Percentiles rank a stretch among this genome's conserved stretches.
These are phyloP conservation scores for Saturnispora mendoncae DNA, from an alignment of 805 yeast species.

Conservation along the genomic window DNA sequence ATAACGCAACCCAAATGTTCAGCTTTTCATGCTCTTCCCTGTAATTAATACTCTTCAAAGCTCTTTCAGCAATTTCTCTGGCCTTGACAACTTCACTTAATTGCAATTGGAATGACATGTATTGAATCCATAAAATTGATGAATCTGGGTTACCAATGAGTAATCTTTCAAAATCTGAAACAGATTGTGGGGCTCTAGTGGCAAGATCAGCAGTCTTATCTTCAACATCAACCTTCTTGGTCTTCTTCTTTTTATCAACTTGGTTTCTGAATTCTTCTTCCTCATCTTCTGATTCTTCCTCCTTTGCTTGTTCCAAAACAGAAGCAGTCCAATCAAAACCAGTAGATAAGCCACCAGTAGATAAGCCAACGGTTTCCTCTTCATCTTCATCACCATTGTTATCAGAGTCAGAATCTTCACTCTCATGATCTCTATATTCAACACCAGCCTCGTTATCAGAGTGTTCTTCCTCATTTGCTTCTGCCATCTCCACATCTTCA, in stretches of 20 bases:
- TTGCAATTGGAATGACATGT: conserved; percentile 95
- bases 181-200: conserved; percentile 85
- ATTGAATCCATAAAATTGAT: conserved; percentile 93
- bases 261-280: conserved; percentile 30
- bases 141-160: conserved; percentile 89
- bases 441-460: conserved; percentile 19
- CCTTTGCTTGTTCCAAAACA: conserved; percentile 71
- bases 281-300: conserved; percentile 43
- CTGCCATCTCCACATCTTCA: conserved; percentile 25
- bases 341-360: conserved; percentile 57
- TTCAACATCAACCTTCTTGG: conserved; percentile 38
- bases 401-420: conserved; percentile 16
- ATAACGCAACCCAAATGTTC: conserved; percentile 91
- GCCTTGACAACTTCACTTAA: conserved; percentile 91
- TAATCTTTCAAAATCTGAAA: conserved; percentile 83
- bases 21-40: conserved; percentile 89
- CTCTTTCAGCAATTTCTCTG: conserved; percentile 86
- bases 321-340: conserved; percentile 97
- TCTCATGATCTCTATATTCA: conserved; percentile 20
- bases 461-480: conserved; percentile 23
- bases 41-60: conserved; percentile 79
- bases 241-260: conserved; percentile 35
- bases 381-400: conserved; percentile 23
- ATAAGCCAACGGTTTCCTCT: conserved; percentile 22
- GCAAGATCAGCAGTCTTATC: conserved; percentile 82